Conservation (phyloP, 2,329 filamentous ascomycete species). For the Botrytis sinoallii region DNA sequence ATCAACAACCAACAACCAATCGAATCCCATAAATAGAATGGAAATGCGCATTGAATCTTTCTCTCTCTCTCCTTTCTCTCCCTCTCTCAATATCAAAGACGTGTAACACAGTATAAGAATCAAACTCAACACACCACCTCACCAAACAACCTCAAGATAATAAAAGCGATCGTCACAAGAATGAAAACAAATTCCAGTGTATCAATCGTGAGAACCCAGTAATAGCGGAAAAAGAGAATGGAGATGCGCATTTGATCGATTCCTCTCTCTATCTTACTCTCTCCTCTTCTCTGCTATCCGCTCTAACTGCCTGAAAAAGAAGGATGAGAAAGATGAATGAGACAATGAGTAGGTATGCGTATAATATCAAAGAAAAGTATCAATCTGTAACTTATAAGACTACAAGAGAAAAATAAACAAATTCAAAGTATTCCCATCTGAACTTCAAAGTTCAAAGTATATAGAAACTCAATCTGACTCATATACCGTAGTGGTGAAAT, state of each 20-base stretch:
- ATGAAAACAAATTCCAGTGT: not conserved
- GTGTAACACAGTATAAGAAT: rapidly evolving
- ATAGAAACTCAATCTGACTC: not conserved
- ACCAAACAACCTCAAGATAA: not conserved
- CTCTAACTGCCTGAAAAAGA: rapidly evolving
- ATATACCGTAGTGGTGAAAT: not conserved
- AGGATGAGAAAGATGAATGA: not conserved
- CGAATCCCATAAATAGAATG: not conserved
- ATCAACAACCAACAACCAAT: not conserved
- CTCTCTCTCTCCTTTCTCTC: not conserved
- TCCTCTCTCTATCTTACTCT: not conserved
- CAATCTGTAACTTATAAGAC: not conserved
- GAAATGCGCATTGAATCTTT: not conserved
- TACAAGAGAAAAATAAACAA: too few species aligned
- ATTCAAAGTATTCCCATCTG: not conserved
- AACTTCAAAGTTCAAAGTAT: not conserved
- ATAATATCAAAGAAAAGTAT: not conserved
- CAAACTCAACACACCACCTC: not conserved
- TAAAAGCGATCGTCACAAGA: not conserved
- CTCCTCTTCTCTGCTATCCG: not conserved
- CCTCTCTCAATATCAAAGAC: not conserved
- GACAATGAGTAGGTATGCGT: not conserved
- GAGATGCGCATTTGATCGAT: not conserved
- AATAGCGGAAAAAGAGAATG: not conserved
- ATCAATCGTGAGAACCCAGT: not conserved